phyloP scores from a whole-genome alignment of 139 green algal species.

The Eudorina sp. region DNA sequence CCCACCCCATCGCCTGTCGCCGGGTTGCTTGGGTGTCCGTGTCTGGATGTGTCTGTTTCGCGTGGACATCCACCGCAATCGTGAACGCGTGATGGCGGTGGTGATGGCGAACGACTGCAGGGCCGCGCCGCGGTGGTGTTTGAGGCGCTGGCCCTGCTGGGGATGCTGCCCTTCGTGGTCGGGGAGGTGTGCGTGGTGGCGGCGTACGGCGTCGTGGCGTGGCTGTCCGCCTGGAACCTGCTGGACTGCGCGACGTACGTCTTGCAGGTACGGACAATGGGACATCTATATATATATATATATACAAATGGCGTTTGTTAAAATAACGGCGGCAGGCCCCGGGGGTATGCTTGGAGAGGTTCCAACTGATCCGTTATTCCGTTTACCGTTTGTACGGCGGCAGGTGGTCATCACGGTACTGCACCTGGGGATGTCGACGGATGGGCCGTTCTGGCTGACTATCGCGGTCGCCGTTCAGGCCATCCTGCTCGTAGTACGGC shows the following conservation, averaged over 20 bases:
- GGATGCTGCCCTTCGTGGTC: constrained; percentile 70
- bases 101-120: too few relatives aligned
- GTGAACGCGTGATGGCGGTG: too few relatives aligned
- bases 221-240: constrained; percentile 70
- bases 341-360: too few relatives aligned
- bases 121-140: constrained; percentile 36
- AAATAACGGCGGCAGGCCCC: too few relatives aligned
- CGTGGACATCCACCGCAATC: too few relatives aligned
- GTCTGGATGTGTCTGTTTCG: too few relatives aligned
- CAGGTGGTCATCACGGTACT: constrained; percentile 65
- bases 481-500: constrained; percentile 64
- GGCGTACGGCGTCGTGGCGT: constrained; percentile 60
- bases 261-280: constrained; percentile 60
- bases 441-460: constrained; percentile 54
- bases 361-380: too few relatives aligned
- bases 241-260: constrained; percentile 65
- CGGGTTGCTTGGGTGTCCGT: too few relatives aligned
- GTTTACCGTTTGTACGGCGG: too few relatives aligned
- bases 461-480: constrained; percentile 64
- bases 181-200: constrained; percentile 58
- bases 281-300: too few relatives aligned
- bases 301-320: too few relatives aligned
- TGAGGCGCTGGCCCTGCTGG: constrained; percentile 55
- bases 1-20: too few relatives aligned
- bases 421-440: constrained; percentile 48